A percentile compares a stretch with the other conserved stretches of the same genome.
These are phyloP conservation scores for Dryas octopetala DNA, from an alignment of 306 rosid genomes.

Conservation along the genomic window DNA sequence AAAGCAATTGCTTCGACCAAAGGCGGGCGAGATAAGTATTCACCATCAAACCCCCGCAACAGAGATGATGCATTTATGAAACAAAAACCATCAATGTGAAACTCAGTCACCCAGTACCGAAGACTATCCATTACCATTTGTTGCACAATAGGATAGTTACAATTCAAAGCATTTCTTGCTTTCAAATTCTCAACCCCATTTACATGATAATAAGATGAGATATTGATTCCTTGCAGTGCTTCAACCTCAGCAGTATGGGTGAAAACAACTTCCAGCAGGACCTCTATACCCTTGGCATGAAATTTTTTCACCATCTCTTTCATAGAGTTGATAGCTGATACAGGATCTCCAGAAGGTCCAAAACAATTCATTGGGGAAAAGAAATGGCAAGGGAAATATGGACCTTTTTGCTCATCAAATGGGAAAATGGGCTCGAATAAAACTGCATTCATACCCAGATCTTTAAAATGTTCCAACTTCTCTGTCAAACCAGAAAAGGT, in stretches of 20 bases:
- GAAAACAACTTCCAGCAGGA: slow-evolving; percentile 85
- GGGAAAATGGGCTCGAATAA: slow-evolving; percentile 77
- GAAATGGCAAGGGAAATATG: slow-evolving; percentile 81
- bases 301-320: slow-evolving; percentile 80
- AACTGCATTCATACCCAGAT: slow-evolving; percentile 75
- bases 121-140: slow-evolving; percentile 79
- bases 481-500: slow-evolving; percentile 76
- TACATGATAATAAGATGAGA: slow-evolving; percentile 52
- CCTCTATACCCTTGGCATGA: slow-evolving; percentile 87
- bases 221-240: slow-evolving; percentile 81
- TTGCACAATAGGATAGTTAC: slow-evolving; percentile 79
- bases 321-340: slow-evolving; percentile 59
- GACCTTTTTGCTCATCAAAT: slow-evolving; percentile 70
- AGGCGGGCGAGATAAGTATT: slow-evolving; percentile 75
- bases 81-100: slow-evolving; percentile 89
- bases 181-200: slow-evolving; percentile 37
- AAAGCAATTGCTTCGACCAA: slow-evolving; percentile 81
- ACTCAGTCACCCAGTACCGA: slow-evolving; percentile 81
- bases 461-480: slow-evolving; percentile 73
- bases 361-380: slow-evolving; percentile 60
- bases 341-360: slow-evolving; percentile 64
- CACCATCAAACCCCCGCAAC: slow-evolving; percentile 63
- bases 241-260: slow-evolving; percentile 63
- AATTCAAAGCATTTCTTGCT: slow-evolving; percentile 50
- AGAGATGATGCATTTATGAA: slow-evolving; percentile 77